Evolutionary conservation across 2,329 filamentous ascomycete species (phyloP).

Genomic region (Sarocladium kiliense): DNA sequence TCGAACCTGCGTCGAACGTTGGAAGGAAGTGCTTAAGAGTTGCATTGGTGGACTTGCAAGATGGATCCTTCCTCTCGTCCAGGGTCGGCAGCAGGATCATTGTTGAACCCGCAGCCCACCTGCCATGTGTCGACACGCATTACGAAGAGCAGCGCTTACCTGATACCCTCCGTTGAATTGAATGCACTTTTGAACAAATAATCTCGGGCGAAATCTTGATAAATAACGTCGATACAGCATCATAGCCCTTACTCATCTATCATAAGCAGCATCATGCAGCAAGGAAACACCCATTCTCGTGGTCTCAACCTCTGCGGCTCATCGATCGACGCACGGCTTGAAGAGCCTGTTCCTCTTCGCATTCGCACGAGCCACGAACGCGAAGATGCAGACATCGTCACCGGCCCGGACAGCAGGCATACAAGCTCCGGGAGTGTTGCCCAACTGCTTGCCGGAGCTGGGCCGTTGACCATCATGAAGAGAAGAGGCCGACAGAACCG

Average conservation of each 20-base stretch:
- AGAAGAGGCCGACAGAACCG: constrained; percentile 18
- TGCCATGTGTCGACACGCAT: not conserved
- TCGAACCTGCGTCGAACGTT: constrained; percentile 52
- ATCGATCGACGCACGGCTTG: not conserved
- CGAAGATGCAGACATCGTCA: not conserved
- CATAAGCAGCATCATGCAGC: not conserved
- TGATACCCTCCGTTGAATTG: constrained; percentile 1
- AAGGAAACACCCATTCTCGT: not conserved
- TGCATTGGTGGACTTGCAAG: not conserved
- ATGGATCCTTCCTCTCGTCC: not conserved
- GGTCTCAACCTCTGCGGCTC: not conserved
- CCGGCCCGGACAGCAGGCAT: not conserved
- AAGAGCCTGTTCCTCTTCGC: constrained; percentile 1
- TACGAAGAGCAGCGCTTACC: not conserved
- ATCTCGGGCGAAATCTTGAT: not conserved
- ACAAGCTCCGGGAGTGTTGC: not conserved
- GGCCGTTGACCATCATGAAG: constrained; percentile 30
- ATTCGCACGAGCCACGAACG: not conserved
- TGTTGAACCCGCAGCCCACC: not conserved
- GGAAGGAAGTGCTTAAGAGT: constrained; percentile 17
- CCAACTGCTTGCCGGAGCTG: not conserved
- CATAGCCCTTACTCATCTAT: not conserved
- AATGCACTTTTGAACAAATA: not conserved
- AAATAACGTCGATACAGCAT: not conserved
- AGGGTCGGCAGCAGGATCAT: not conserved